Percentiles rank a stretch among this genome's conserved stretches.
Conservation (phyloP, 306 rosid genomes). For the Leucaena leucocephala region DNA sequence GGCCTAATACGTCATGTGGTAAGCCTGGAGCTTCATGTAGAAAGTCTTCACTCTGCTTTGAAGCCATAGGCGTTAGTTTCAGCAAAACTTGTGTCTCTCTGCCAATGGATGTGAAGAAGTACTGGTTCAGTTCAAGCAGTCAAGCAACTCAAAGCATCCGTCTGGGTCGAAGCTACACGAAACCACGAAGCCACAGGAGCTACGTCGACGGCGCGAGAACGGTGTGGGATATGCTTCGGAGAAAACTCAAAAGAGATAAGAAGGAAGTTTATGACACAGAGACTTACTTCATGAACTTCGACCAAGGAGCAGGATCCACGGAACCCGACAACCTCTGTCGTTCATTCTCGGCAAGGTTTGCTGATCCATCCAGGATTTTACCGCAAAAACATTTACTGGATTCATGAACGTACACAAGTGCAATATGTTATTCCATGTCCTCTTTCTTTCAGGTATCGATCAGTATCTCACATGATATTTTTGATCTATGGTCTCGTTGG, state of each 20-base stretch:
- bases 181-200: constrained; percentile 26
- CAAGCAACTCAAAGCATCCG: constrained; percentile 33
- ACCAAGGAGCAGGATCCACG: constrained; percentile 54
- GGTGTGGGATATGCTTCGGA: constrained; percentile 54
- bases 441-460: background rate
- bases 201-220: constrained; percentile 30
- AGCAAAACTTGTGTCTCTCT: background rate
- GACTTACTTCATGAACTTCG: constrained; percentile 59
- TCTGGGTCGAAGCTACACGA: constrained; percentile 50
- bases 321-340: constrained; percentile 58
- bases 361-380: constrained; percentile 61
- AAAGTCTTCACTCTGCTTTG: constrained; percentile 14
- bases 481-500: background rate
- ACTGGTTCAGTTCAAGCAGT: constrained; percentile 41
- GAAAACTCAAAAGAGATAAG: constrained; percentile 45
- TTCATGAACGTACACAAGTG: constrained; percentile 18
- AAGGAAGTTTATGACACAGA: constrained; percentile 47
- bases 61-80: background rate
- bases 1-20: constrained; percentile 29
- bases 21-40: constrained; percentile 7
- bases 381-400: constrained; percentile 42
- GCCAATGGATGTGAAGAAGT: constrained; percentile 63
- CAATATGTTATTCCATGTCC: background rate
- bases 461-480: background rate
- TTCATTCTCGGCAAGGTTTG: constrained; percentile 64